Base-by-base conservation (phyloP, 768 basidiomycete species). In the Xanthoconium purpureum region DNA sequence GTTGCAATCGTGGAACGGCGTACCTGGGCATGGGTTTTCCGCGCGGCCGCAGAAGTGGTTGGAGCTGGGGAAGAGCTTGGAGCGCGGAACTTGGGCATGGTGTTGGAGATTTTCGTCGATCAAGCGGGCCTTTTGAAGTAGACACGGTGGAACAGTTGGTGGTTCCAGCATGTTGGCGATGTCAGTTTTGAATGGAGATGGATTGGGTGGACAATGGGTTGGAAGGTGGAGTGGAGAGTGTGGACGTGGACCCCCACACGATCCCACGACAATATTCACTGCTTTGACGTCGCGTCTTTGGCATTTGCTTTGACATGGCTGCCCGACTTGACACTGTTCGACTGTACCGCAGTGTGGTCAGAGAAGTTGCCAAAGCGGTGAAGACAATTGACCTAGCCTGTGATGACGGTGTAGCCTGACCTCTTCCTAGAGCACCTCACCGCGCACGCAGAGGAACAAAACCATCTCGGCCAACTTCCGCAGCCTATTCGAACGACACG, bases 381-480 rank as follows among this genome's bases (percentile, higher is more conserved):
- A 55, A 42, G 44, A 14, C 28, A 50, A 36, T 24, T 40, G 47
- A n/a, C n/a, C 18, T 37, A 12, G 33, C 8, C 17, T 28, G 9
- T 43, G 43, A 29, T 33, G 46, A n/a, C 9, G 30, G 40, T 38
- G 40, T 3, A 20, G 8, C 3, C 48, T 54, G 52, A 59, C 58
- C 8, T 46, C 45, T 40, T 46, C 12, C 50, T 15, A 81, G 80
- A 77, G 77, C 39, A 69, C 72, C 29, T 59, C 61, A 45, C 69
- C 75, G 5, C 70, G 72, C n/a, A 56, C 69, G 20, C 65, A 68
- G 7, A 63, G 79, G 52, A 78, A 77, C 69, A 69, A 64, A 43
- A 67, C 66, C 10, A 76, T 90, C 33, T 66, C 77, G 2, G 65
- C 75, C 35, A 79, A 76, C 62, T 77, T 88, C 58, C 86, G 88